phyloP scores from a whole-genome alignment of 2,329 filamentous ascomycete genomes.

The Zarea fungicola region DNA sequence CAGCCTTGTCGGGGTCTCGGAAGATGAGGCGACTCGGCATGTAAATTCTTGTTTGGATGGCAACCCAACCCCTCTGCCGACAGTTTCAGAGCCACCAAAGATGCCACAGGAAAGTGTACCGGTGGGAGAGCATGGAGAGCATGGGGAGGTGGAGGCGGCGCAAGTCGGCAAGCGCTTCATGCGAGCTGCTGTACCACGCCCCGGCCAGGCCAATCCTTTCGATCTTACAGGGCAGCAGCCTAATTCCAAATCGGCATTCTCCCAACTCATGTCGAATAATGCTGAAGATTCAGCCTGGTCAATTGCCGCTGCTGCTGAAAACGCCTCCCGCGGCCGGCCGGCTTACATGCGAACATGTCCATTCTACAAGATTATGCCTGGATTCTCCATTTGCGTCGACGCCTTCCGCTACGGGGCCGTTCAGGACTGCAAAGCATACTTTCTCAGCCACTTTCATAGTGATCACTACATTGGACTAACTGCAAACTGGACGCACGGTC shows the following conservation, averaged over 20 bases:
- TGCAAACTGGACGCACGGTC: conserved; percentile 83
- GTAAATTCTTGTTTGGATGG: conserved; percentile 93
- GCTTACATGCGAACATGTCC: conserved; percentile 88
- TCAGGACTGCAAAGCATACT: conserved; percentile 88
- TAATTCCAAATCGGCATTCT: conserved; percentile 67
- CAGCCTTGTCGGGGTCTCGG: conserved; percentile 53
- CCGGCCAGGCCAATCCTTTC: conserved; percentile 78
- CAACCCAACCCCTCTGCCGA: conserved; percentile 56
- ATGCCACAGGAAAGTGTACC: conserved; percentile 14
- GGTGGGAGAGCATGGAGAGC: too few relatives aligned
- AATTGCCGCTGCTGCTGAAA: conserved; percentile 73
- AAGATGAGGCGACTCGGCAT: conserved; percentile 70
- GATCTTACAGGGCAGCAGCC: conserved; percentile 38
- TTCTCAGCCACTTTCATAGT: conserved; percentile 95
- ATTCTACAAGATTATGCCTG: conserved; percentile 97
- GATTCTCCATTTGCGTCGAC: conserved; percentile 88
- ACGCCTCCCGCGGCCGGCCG: conserved; percentile 73
- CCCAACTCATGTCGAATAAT: conserved; percentile 87
- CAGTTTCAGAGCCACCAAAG: conserved; percentile 15
- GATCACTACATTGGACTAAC: conserved; percentile 94
- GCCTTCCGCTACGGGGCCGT: conserved; percentile 94
- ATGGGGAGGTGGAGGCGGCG: conserved; percentile 29
- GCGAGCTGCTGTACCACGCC: conserved; percentile 64
- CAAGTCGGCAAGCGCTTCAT: conserved; percentile 55
- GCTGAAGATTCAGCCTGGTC: conserved; percentile 90